These are phyloP conservation scores for Talaromyces marneffei DNA, from an alignment of 2,329 filamentous ascomycete genomes.

Conservation along the genomic window DNA sequence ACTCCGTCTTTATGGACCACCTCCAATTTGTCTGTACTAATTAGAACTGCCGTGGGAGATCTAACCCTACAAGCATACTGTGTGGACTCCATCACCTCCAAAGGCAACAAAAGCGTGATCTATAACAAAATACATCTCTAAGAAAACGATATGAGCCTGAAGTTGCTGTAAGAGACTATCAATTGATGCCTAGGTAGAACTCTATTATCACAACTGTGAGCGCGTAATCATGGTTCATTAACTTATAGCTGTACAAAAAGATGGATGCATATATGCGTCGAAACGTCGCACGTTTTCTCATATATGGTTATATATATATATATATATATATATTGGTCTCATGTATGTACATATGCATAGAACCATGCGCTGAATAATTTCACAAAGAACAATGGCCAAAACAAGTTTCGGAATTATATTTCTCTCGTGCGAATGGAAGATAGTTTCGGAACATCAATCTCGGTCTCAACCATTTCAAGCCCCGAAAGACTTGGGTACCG, in stretches of 20 bases:
- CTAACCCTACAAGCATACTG: too few relatives aligned
- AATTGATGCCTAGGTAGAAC: too few relatives aligned
- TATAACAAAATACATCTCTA: too few relatives aligned
- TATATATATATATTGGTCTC: not conserved
- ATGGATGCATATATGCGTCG: conserved; percentile 8
- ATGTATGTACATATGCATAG: conserved; percentile 11
- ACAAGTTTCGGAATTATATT: conserved; percentile 20
- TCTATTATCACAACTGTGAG: too few relatives aligned
- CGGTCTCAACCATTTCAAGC: conserved; percentile 82
- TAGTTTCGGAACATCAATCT: conserved; percentile 41
- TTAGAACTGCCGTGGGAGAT: too few relatives aligned
- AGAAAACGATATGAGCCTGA: too few relatives aligned
- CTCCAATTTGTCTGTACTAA: too few relatives aligned
- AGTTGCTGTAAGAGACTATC: too few relatives aligned
- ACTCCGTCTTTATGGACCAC: too few relatives aligned
- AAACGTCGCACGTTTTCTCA: not conserved
- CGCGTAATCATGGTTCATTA: too few relatives aligned
- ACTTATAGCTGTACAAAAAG: conserved; percentile 10
- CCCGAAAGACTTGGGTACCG: conserved; percentile 78
- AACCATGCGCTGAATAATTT: not conserved
- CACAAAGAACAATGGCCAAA: not conserved
- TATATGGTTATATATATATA: not conserved
- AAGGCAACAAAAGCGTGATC: too few relatives aligned
- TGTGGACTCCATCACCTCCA: too few relatives aligned
- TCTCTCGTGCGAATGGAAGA: conserved; percentile 38